A percentile compares a stretch with the other conserved stretches of the same genome.
Evolutionary conservation across 352 stramenopile species (phyloP).

Genomic region (Globisporangium cystogenes): DNA sequence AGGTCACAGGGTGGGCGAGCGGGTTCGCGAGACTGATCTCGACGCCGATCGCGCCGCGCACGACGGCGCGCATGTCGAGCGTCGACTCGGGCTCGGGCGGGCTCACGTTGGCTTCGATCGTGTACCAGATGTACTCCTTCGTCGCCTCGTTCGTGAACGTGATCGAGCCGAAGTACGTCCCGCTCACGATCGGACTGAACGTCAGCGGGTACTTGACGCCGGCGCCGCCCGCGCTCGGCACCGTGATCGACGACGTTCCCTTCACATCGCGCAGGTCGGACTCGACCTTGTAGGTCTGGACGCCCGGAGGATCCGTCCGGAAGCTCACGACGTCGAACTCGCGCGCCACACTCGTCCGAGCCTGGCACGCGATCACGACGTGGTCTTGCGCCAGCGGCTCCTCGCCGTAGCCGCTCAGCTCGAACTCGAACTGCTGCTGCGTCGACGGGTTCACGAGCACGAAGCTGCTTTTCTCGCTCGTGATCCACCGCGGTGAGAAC

Average conservation of each 20-base stretch:
- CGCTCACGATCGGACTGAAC: slow-evolving; percentile 86
- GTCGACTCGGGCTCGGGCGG: slow-evolving; percentile 70
- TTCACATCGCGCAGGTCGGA: slow-evolving; percentile 90
- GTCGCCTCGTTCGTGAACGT: slow-evolving; percentile 87
- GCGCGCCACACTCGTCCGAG: slow-evolving; percentile 75
- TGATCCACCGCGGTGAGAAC: slow-evolving; percentile 82
- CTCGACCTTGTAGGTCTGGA: slow-evolving; percentile 81
- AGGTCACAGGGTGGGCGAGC: slow-evolving; percentile 74
- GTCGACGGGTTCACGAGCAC: slow-evolving; percentile 75
- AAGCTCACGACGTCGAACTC: slow-evolving; percentile 74
- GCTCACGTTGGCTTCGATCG: slow-evolving; percentile 83
- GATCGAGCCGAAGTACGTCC: slow-evolving; percentile 90
- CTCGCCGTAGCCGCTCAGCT: slow-evolving; percentile 79
- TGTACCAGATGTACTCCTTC: slow-evolving; percentile 92
- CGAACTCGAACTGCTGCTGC: slow-evolving; percentile 88
- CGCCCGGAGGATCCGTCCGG: slow-evolving; percentile 28
- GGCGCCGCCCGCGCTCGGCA: slow-evolving; percentile 22
- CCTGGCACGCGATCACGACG: slow-evolving; percentile 78
- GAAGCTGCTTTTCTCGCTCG: slow-evolving; percentile 65
- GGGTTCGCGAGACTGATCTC: slow-evolving; percentile 91
- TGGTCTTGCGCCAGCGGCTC: slow-evolving; percentile 90
- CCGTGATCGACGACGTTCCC: slow-evolving; percentile 43
- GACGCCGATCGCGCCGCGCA: slow-evolving; percentile 82
- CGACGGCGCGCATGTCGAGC: slow-evolving; percentile 77
- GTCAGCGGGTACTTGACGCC: slow-evolving; percentile 73